Evolutionary conservation across 495 filamentous ascomycete genomes (phyloP).

Genomic region (Cercophora samala): DNA sequence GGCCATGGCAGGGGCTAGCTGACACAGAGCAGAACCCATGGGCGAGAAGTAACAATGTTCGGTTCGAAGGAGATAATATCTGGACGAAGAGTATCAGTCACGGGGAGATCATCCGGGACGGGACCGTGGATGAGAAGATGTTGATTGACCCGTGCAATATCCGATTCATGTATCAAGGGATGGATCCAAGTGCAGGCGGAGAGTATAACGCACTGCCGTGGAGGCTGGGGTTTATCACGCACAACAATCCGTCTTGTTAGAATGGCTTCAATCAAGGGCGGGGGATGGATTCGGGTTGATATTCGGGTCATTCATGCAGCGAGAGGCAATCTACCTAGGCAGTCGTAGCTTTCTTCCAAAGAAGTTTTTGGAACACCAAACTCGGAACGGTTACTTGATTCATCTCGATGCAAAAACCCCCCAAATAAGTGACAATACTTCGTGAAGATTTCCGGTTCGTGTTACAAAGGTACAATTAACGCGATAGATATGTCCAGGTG

Average conservation of each 20-base stretch:
- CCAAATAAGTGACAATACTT: too few relatives aligned
- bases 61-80: conserved; percentile 17
- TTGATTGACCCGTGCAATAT: conserved; percentile 20
- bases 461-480: too few relatives aligned
- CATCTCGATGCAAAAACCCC: too few relatives aligned
- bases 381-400: too few relatives aligned
- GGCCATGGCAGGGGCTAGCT: conserved; percentile 23
- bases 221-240: conserved; percentile 24
- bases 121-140: conserved; percentile 23
- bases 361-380: too few relatives aligned
- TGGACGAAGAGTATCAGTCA: conserved; percentile 34
- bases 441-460: too few relatives aligned
- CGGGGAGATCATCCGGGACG: conserved; percentile 23
- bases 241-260: conserved; percentile 13
- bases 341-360: too few relatives aligned
- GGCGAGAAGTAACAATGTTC: conserved; percentile 26
- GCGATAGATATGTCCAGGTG: too few relatives aligned
- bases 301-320: too few relatives aligned
- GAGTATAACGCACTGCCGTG: conserved; percentile 29
- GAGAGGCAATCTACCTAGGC: too few relatives aligned
- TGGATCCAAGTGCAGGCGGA: conserved; percentile 15
- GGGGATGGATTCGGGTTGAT: too few relatives aligned
- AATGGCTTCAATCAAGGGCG: too few relatives aligned
- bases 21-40: conserved; percentile 26
- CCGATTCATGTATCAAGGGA: conserved; percentile 30